A percentile compares a stretch with the other conserved stretches of the same genome.
Conservation (phyloP, 129 eudicot genomes). For the Kitagawia praeruptora region DNA sequence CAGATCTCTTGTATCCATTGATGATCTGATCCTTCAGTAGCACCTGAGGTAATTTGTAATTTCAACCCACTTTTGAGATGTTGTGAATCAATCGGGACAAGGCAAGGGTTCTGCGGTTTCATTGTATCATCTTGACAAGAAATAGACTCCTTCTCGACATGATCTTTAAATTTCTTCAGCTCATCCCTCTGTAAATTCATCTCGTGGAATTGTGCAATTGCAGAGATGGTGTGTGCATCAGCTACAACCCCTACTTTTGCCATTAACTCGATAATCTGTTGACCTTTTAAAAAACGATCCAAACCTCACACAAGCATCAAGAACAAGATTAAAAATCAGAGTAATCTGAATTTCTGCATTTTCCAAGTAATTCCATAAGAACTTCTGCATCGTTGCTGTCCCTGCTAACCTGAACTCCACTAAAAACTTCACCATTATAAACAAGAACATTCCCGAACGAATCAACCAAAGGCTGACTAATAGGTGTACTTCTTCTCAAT, state of each 20-base stretch:
- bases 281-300: conserved; percentile 53
- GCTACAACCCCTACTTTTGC: conserved; percentile 57
- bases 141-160: conserved; percentile 36
- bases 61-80: conserved; percentile 52
- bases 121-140: conserved; percentile 12
- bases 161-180: conserved; percentile 52
- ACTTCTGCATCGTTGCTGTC: conserved; percentile 72
- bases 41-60: conserved; percentile 52
- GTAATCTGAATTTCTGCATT: too few species aligned
- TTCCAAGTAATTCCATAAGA: conserved; percentile 68
- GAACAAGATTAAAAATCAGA: conserved; percentile 62
- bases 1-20: conserved; percentile 35
- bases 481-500: conserved; percentile 55
- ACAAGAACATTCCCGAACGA: conserved; percentile 63
- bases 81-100: conserved; percentile 59
- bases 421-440: conserved; percentile 95
- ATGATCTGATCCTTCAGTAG: conserved; percentile 45
- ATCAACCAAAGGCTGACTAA: conserved; percentile 74
- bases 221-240: conserved; percentile 57
- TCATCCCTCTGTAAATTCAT: conserved; percentile 60
- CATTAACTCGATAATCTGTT: conserved; percentile 67
- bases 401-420: conserved; percentile 52
- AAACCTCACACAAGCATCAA: conserved; percentile 64
- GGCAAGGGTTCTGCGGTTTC: conserved; percentile 28
- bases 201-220: conserved; percentile 48